These are phyloP conservation scores for Ochetophila trinervis DNA, from an alignment of 306 rosid genomes.

Conservation along the genomic window DNA sequence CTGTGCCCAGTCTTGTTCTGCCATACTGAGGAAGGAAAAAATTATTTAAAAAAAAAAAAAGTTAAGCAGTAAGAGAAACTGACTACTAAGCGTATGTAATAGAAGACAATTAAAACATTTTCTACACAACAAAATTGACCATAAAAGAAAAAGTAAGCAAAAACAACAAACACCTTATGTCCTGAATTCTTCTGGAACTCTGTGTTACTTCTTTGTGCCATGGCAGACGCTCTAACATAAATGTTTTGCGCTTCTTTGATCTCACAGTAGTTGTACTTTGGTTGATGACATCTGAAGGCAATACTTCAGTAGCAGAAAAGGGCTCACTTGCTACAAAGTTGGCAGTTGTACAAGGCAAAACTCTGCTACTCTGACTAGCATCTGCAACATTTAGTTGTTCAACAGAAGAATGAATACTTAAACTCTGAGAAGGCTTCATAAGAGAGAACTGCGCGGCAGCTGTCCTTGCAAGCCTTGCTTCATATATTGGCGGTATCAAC, in stretches of 20 bases:
- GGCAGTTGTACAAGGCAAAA: constrained; percentile 30
- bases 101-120: not conserved
- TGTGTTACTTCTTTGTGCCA: constrained; percentile 44
- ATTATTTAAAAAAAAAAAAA: not conserved
- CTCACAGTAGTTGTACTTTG: constrained; percentile 24
- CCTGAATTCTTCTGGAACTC: constrained; percentile 33
- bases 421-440: constrained; percentile 33
- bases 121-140: not conserved
- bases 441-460: constrained; percentile 32
- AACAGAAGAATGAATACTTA: constrained; percentile 28
- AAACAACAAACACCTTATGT: constrained; percentile 37
- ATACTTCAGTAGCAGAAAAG: constrained; percentile 18
- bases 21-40: constrained; percentile 28
- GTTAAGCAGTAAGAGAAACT: not conserved
- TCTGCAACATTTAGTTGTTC: constrained; percentile 25
- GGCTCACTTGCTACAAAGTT: constrained; percentile 25
- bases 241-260: constrained; percentile 49
- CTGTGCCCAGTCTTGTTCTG: constrained; percentile 49
- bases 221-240: constrained; percentile 34
- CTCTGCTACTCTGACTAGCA: constrained; percentile 34
- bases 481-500: constrained; percentile 33
- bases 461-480: constrained; percentile 26
- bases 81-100: not conserved
- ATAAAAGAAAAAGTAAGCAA: not conserved
- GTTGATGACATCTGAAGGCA: constrained; percentile 24